Evolutionary conservation across 192 early-diverging fungal genomes (phyloP).

Genomic region (Geranomyces michiganensis): DNA sequence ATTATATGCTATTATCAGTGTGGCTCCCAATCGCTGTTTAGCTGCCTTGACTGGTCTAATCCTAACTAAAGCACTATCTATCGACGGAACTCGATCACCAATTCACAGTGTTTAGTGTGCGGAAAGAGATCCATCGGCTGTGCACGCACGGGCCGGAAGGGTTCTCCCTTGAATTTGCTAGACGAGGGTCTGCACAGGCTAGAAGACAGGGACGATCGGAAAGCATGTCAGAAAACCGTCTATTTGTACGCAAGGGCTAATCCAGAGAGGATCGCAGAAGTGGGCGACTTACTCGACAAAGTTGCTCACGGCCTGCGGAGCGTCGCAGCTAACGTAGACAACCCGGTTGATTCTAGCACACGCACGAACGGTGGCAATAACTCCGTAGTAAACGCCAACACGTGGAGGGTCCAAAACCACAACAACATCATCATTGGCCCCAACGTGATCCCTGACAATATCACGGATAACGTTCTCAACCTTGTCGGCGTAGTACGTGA

Average conservation of each 20-base stretch:
- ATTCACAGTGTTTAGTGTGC: conserved; percentile 68
- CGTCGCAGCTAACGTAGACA: conserved; percentile 74
- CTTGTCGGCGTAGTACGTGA: conserved; percentile 58
- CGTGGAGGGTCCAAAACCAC: conserved; percentile 79
- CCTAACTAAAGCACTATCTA: conserved; percentile 29
- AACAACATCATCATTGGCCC: conserved; percentile 56
- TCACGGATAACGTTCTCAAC: conserved; percentile 62
- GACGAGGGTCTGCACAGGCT: conserved; percentile 72
- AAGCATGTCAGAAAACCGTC: conserved; percentile 1
- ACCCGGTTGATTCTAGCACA: conserved; percentile 57
- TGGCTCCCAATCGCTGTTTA: no score
- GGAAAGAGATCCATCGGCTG: conserved; percentile 78
- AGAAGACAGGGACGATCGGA: no score
- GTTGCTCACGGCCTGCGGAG: conserved; percentile 59
- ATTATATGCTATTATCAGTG: no score
- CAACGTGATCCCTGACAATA: conserved; percentile 43
- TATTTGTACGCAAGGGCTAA: background rate
- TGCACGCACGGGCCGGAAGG: conserved; percentile 64
- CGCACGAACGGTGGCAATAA: conserved; percentile 65
- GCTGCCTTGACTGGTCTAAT: no score
- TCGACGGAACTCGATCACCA: conserved; percentile 69
- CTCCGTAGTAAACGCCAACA: conserved; percentile 60
- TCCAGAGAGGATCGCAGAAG: background rate
- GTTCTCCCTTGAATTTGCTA: conserved; percentile 57
- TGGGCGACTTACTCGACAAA: conserved; percentile 60